Base-by-base conservation (phyloP, 108 stramenopile genomes). In the Cyclotella baltica region DNA sequence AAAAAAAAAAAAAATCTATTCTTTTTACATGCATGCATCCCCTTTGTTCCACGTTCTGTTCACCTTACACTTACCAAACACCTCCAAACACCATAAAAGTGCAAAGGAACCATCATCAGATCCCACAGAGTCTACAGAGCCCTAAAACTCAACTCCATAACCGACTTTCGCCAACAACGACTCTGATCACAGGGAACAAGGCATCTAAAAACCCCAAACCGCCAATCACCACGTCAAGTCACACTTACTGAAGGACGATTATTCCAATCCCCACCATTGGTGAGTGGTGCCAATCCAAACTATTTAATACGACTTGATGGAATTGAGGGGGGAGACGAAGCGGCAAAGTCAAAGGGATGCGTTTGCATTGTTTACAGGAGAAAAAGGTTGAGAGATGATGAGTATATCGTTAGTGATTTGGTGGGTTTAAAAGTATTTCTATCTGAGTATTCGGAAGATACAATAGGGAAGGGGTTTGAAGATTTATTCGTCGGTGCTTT, bases 51-150 rank as follows among this genome's bases (percentile, higher is more conserved):
- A n/a, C n/a, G n/a, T n/a, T n/a, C n/a, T n/a, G n/a, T n/a, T n/a
- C n/a, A n/a, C 46, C 36, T 35, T 30, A 20, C 20, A 57, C 18
- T 31, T 4, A n/a, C n/a, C n/a, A n/a, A n/a, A n/a, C n/a, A 15
- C 25, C 51, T 35, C n/a, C n/a, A n/a, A n/a, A n/a, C n/a, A n/a
- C 15, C 8, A n/a, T n/a, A n/a, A 48, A 38, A 62, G 38, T 46
- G 1, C 36, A 50, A 30, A 78, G 93, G 89, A n/a, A 86, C 88
- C 22, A 75, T 96, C 55, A 51, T 76, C 6, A 91, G 92, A 51
- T 76, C 94, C 4, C 94, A 96, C 76, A 92, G 94, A 22, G 92
- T 96, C 10, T 87, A 92, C 51, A 92, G 94, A 40, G 76, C 76
- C 67, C 35, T 88, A 66, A 93, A 90, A 72, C 73, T 96, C 0